phyloP scores from a whole-genome alignment of 2,329 filamentous ascomycete species.

The Exophiala bonariae region DNA sequence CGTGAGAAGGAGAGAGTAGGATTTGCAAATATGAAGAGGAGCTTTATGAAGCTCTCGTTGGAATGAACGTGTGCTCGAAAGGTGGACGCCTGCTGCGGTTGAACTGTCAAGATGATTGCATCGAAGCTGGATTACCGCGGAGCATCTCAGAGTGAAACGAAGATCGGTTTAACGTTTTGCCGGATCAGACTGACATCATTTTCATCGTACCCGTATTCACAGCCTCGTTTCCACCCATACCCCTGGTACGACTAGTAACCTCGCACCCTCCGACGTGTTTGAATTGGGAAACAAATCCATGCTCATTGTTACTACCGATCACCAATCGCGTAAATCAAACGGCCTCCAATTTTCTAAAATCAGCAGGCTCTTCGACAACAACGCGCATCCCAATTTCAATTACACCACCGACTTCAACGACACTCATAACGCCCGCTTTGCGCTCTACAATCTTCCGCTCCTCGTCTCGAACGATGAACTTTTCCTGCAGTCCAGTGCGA shows the following conservation, averaged over 20 bases:
- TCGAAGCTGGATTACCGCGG: conserved; percentile 7
- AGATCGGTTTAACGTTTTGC: conserved; percentile 11
- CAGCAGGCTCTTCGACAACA: conserved; percentile 23
- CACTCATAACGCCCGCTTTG: conserved; percentile 28
- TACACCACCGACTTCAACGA: conserved; percentile 26
- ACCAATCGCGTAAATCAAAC: no score
- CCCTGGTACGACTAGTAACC: no score
- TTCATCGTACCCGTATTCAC: background rate
- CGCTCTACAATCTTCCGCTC: conserved; percentile 22
- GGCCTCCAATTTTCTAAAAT: conserved; percentile 5
- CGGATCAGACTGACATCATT: background rate
- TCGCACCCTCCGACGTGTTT: no score
- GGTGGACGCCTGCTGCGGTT: conserved; percentile 17
- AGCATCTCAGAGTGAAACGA: conserved; percentile 7
- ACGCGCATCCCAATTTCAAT: conserved; percentile 27
- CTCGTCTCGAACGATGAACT: conserved; percentile 22
- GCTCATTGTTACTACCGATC: no score
- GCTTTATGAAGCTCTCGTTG: conserved; percentile 12
- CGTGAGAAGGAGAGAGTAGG: background rate
- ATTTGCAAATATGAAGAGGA: conserved; percentile 6
- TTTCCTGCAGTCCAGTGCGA: conserved; percentile 20
- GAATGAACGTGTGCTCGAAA: no score
- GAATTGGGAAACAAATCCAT: no score
- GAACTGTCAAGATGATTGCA: conserved; percentile 16
- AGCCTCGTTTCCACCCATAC: no score